Percentiles rank a stretch among this genome's conserved stretches.
These are phyloP conservation scores for Naganishia friedmannii DNA, from an alignment of 768 basidiomycete species.

Conservation along the genomic window DNA sequence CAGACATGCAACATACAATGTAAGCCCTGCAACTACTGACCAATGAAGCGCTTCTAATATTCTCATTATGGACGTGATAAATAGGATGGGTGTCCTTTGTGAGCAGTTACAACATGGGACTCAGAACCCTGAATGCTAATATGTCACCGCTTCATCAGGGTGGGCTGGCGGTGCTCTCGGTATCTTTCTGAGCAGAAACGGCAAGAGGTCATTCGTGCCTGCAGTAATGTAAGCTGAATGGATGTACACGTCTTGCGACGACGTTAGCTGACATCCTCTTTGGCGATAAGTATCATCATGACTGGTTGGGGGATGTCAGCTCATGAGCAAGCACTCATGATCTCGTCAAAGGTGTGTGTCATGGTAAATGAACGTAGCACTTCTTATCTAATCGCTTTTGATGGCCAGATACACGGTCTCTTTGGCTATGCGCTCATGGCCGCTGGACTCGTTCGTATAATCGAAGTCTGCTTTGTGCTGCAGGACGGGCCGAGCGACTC, in stretches of 20 bases:
- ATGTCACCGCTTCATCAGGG: constrained; percentile 57
- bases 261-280: neutral
- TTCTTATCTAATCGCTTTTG: constrained; percentile 1
- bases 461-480: constrained; percentile 78
- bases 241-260: neutral
- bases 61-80: constrained; percentile 54
- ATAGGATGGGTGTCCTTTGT: constrained; percentile 73
- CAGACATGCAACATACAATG: constrained; percentile 78
- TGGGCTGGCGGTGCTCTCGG: constrained; percentile 90
- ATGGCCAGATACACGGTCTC: constrained; percentile 66
- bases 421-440: constrained; percentile 84
- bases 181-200: constrained; percentile 61
- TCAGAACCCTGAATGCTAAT: neutral
- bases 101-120: constrained; percentile 38
- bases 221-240: constrained; percentile 64
- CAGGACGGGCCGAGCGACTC: constrained; percentile 45
- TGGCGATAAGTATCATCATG: constrained; percentile 64
- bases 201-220: constrained; percentile 61
- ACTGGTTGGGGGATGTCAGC: constrained; percentile 94
- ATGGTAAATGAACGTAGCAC: neutral
- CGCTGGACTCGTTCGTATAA: constrained; percentile 72
- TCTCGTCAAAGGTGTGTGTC: constrained; percentile 69
- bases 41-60: too few species aligned
- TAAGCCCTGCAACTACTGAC: constrained; percentile 21
- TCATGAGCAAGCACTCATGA: constrained; percentile 76